Evolutionary conservation across 805 yeast genomes (phyloP), one percentile per base, ranked within the genome.

Genomic region (Yamadazyma sp.): DNA sequence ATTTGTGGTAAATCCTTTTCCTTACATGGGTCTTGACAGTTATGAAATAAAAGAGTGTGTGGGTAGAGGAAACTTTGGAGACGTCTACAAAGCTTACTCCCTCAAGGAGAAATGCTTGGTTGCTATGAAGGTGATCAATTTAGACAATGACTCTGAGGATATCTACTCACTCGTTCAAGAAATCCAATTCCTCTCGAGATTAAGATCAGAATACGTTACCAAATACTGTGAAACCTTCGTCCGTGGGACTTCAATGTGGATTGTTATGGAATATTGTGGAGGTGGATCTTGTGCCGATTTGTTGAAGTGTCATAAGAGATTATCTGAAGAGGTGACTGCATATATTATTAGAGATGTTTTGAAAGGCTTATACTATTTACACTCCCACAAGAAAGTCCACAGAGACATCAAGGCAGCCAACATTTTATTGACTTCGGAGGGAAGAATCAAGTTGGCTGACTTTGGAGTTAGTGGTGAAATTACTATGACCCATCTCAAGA

Each of bases 231-330:
- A 79, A 32, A 80, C 96, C 1, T 76, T 78, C 52, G 58, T 83
- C 4, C 67, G 71, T 29, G 87, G 79, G 29, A 77, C 78, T 28
- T 71, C 77, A 5, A 77, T 93, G 78, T 90, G 89, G 83, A 85
- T 91, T 32, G 82, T 82, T 4, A 87, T 93, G 96, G 99, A 91
- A 57, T 88, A 76, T 54, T 93, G 98, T 60, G 96, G 91, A 9
- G 97, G 95, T 19, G 96, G 97, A 0, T 86, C 96, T 1, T 85
- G 95, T 58, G 72, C 84, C 2, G 95, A 85, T 52, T 68, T 88
- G 38, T 53, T 91, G 28, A 78, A 72, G 51, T 67, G 69, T 33
- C 75, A 62, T 57, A 79, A 74, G 21, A 60, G 54, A 18, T 60
- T 89, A 29, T 62, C 62, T 13, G 95, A 88, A 50, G 72, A 71